phyloP scores from a whole-genome alignment of 306 rosid genomes.

The Abrus pulchellus region DNA sequence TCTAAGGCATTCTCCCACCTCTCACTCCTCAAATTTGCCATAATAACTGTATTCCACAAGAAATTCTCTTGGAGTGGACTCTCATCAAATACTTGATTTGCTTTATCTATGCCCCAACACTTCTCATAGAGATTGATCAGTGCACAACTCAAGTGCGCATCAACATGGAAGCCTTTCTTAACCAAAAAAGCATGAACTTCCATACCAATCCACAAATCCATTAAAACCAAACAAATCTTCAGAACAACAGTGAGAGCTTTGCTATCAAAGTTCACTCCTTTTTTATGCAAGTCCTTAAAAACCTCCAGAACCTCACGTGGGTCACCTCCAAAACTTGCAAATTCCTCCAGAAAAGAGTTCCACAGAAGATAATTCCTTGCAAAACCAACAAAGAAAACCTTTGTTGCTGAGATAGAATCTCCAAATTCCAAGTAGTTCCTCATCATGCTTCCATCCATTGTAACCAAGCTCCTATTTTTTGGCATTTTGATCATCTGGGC shows the following conservation, averaged over 20 bases:
- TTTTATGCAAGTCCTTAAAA: conserved; percentile 55
- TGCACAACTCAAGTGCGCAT: conserved; percentile 66
- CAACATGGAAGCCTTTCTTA: conserved; percentile 67
- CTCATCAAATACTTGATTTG: conserved; percentile 64
- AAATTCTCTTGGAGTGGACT: conserved; percentile 57
- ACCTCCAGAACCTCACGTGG: conserved; percentile 55
- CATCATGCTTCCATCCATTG: conserved; percentile 55
- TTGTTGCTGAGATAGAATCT: conserved; percentile 64
- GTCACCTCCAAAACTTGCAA: conserved; percentile 62
- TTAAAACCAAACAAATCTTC: conserved; percentile 59
- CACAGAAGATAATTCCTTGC: conserved; percentile 56
- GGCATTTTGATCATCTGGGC: conserved; percentile 66
- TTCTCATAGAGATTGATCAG: conserved; percentile 65
- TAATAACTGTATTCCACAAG: conserved; percentile 72
- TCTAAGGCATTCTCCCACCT: conserved; percentile 62
- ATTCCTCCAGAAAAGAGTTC: conserved; percentile 64
- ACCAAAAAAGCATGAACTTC: conserved; percentile 66
- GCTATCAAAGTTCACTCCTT: conserved; percentile 61
- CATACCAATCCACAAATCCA: conserved; percentile 62
- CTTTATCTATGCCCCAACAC: conserved; percentile 64
- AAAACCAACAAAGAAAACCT: conserved; percentile 65
- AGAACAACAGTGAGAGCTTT: conserved; percentile 60
- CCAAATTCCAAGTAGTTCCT: conserved; percentile 65
- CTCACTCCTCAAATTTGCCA: conserved; percentile 68
- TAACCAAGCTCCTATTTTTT: conserved; percentile 43